Base-by-base conservation (phyloP, 768 basidiomycete genomes). In the Lentinula edodes region DNA sequence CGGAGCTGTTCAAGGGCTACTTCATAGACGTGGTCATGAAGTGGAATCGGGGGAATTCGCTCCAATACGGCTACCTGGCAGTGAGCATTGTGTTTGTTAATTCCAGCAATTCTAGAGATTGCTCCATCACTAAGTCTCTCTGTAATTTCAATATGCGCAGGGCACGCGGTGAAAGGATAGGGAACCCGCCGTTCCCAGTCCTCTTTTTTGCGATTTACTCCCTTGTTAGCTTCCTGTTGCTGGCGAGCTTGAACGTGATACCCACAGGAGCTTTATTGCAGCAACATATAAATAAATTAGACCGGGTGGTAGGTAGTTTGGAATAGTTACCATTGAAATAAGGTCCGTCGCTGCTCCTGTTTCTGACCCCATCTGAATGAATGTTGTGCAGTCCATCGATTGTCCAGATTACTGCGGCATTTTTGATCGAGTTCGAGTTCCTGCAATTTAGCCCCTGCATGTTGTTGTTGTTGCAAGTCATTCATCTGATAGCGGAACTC, bases 111-210 rank as follows among this genome's bases (percentile, higher is more conserved):
- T 3, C 67, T 64, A n/a, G 60, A 45, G 16, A 76, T 62, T 32
- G 52, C 52, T 16, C 59, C 61, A 10, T 50, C 45, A 28, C 42
- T 59, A 28, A 28, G 28, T 6, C 18, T 28, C 34, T 66, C 67
- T 0, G 70, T 73, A 42, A 77, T 62, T 7, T 76, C 76, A 0
- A 64, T 68, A 64, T 76, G 75, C 0, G 73, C 76, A 7, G 73
- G 66, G 60, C 76, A 77, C 12, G 70, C 73, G 8, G 71, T 71
- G 62, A 70, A 75, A 12, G 61, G 55, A 58, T 65, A 66, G 6
- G 66, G 55, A 1, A 60, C 20, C 16, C 9, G 20, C n/a, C 46
- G 36, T 52, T 61, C 39, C 53, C 46, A 42, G 7, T 39, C 45
- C 43, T 55, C 42, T 35, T 12, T 58, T 38, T 43, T 18, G 16